Percentiles rank a stretch among this genome's conserved stretches.
These are phyloP conservation scores for Glycine tomentella DNA, from an alignment of 306 rosid species.

Conservation along the genomic window DNA sequence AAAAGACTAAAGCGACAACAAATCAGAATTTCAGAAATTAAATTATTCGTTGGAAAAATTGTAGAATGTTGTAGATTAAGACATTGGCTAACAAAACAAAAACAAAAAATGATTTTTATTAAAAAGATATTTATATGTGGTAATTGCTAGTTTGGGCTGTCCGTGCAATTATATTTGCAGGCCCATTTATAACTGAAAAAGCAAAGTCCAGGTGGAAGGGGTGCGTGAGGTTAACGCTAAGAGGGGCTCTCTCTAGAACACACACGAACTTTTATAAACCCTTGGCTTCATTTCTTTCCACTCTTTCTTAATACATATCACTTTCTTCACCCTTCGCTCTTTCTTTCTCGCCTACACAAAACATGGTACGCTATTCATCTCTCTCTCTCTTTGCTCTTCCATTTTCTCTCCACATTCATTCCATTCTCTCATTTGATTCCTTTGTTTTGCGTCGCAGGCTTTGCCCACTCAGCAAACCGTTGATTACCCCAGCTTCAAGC, in stretches of 20 bases:
- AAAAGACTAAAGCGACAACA: too few relatives aligned
- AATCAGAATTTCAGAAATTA: too few relatives aligned
- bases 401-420: neutral
- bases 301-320: neutral
- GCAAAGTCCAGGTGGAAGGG: neutral
- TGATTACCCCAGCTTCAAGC: conserved; percentile 85
- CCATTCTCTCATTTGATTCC: neutral
- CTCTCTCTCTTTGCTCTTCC: neutral
- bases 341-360: too few relatives aligned
- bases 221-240: conserved; percentile 16
- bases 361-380: neutral
- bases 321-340: neutral
- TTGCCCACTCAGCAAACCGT: conserved; percentile 83
- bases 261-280: neutral
- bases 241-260: neutral
- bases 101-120: too few relatives aligned
- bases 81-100: too few relatives aligned
- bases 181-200: neutral
- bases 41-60: too few relatives aligned
- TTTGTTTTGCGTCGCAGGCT: conserved; percentile 50
- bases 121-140: too few relatives aligned
- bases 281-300: neutral
- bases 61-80: too few relatives aligned
- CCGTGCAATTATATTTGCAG: neutral
- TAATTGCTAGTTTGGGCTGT: neutral